These are phyloP conservation scores for Podaxis sp. DNA, from an alignment of 768 basidiomycete genomes.

Conservation along the genomic window DNA sequence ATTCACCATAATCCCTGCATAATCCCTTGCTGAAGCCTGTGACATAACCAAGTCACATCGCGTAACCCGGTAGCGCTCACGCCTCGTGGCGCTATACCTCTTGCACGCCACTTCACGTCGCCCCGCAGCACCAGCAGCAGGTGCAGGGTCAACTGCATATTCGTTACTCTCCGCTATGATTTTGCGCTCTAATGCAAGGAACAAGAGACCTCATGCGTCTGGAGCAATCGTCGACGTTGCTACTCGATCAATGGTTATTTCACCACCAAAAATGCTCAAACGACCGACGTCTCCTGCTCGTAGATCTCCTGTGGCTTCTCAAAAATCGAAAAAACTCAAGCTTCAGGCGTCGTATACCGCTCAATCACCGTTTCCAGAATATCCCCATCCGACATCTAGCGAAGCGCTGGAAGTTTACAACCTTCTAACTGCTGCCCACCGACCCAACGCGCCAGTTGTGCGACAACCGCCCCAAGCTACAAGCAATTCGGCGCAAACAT, in stretches of 20 bases:
- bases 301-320: not conserved
- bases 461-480: constrained; percentile 22
- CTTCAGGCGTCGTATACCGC: constrained; percentile 38
- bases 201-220: not conserved
- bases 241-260: constrained; percentile 8
- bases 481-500: constrained; percentile 41
- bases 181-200: not conserved
- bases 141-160: not conserved
- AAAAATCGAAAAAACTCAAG: constrained; percentile 47
- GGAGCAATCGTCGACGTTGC: not conserved
- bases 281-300: not conserved
- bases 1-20: no score
- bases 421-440: constrained; percentile 38
- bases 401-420: constrained; percentile 39
- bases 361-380: constrained; percentile 48
- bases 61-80: no score
- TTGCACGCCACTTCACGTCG: not conserved
- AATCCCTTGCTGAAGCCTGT: no score
- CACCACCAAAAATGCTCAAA: not conserved
- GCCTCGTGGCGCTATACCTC: no score
- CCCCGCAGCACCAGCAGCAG: no score
- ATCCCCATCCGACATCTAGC: constrained; percentile 38
- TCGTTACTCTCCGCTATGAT: not conserved
- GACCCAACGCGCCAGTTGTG: constrained; percentile 25
- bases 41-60: no score